Evolutionary conservation across 2,329 filamentous ascomycete genomes (phyloP).

Genomic region (Tolypocladium tundrense): DNA sequence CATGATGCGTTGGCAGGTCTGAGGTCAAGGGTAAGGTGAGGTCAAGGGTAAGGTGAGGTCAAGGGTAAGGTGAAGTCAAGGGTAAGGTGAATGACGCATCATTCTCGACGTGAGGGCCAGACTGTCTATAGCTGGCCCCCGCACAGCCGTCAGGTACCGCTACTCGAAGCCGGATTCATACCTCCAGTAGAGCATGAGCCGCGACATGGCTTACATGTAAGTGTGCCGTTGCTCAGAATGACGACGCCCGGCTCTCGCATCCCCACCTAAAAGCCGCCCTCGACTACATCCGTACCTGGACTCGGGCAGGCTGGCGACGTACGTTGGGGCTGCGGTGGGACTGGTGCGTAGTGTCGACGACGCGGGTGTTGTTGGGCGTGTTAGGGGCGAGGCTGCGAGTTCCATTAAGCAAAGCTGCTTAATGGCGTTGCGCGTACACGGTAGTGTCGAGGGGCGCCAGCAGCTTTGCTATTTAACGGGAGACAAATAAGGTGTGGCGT

Average conservation of each 20-base stretch:
- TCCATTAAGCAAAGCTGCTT: too few relatives aligned
- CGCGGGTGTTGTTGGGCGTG: constrained; percentile 25
- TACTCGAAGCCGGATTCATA: background rate
- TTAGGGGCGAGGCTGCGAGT: constrained; percentile 16
- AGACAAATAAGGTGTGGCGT: too few relatives aligned
- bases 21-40: too few relatives aligned
- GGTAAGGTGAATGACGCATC: background rate
- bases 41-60: too few relatives aligned
- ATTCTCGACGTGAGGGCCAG: background rate
- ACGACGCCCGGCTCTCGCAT: background rate
- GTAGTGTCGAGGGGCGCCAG: too few relatives aligned
- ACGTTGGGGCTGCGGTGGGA: too few relatives aligned
- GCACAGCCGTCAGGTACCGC: background rate
- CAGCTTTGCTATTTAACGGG: too few relatives aligned
- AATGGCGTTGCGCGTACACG: too few relatives aligned
- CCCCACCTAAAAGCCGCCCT: background rate
- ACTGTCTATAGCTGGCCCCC: too few relatives aligned
- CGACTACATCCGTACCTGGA: background rate
- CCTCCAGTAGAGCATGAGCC: too few relatives aligned
- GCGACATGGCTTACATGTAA: background rate
- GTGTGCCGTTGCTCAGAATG: background rate
- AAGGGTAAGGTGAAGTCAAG: too few relatives aligned
- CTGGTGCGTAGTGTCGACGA: constrained; percentile 28
- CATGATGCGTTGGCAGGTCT: background rate
- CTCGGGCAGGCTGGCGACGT: too few relatives aligned